phyloP scores from a whole-genome alignment of 805 yeast genomes.

The Zygosaccharomyces bisporus region DNA sequence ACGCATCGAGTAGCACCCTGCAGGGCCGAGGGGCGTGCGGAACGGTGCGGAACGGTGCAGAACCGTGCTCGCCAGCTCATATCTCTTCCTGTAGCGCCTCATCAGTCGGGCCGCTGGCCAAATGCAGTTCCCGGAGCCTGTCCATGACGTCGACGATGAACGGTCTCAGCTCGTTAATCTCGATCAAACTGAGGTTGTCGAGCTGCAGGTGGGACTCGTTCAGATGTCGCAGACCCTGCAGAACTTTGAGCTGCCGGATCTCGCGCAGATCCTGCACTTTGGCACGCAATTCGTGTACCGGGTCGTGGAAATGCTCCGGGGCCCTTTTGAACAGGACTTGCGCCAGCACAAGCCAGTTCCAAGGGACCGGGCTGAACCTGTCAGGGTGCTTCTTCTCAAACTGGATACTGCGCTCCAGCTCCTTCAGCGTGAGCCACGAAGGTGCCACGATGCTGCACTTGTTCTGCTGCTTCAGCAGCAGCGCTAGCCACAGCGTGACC shows the following conservation, averaged over 20 bases:
- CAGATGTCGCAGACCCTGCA: constrained; percentile 71
- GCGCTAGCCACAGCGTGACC: constrained; percentile 86
- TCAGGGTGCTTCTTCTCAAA: constrained; percentile 58
- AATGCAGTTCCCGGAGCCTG: constrained; percentile 53
- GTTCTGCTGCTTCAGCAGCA: constrained; percentile 75
- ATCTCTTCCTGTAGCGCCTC: not conserved
- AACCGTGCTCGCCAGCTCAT: not conserved
- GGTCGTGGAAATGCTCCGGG: constrained; percentile 71
- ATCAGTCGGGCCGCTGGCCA: constrained; percentile 13
- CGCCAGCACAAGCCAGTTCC: constrained; percentile 83
- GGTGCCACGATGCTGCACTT: constrained; percentile 87
- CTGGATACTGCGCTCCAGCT: constrained; percentile 55
- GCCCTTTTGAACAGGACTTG: constrained; percentile 65
- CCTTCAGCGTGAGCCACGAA: constrained; percentile 63
- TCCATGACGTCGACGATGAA: constrained; percentile 79
- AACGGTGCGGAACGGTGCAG: no score
- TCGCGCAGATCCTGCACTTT: constrained; percentile 81
- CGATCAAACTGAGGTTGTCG: constrained; percentile 78
- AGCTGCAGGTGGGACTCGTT: constrained; percentile 81
- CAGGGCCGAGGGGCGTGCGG: no score
- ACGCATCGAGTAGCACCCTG: not conserved
- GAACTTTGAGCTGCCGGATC: constrained; percentile 71
- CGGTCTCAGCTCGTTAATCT: constrained; percentile 84
- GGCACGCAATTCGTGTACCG: constrained; percentile 65
- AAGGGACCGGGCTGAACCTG: constrained; percentile 69